phyloP scores from a whole-genome alignment of 2,329 filamentous ascomycete genomes.

The Trichoderma cornu-damae region DNA sequence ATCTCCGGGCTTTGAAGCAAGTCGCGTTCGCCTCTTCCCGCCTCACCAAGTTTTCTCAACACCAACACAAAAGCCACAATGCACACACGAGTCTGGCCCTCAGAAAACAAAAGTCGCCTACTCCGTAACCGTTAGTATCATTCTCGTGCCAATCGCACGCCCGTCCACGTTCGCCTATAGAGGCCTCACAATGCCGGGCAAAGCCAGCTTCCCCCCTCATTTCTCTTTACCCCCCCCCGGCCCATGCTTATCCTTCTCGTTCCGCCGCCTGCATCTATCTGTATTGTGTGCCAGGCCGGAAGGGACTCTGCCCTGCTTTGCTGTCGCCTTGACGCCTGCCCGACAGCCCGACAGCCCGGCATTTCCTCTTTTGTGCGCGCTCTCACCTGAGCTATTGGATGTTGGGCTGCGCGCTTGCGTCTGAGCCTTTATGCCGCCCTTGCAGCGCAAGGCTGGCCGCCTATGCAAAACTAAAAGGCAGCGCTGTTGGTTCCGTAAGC shows the following conservation, averaged over 20 bases:
- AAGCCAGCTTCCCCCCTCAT: not conserved
- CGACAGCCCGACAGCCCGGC: not conserved
- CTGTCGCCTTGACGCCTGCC: not conserved
- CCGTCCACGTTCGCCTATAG: not conserved
- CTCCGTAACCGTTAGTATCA: not conserved
- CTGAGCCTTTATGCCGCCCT: not conserved
- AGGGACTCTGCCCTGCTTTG: not conserved
- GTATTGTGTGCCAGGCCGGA: not conserved
- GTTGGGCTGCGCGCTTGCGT: not conserved
- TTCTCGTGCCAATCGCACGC: not conserved
- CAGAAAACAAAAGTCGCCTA: not conserved
- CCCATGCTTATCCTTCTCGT: not conserved
- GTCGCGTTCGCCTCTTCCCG: not conserved
- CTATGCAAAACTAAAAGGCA: not conserved
- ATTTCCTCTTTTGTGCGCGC: not conserved
- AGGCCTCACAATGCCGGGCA: not conserved
- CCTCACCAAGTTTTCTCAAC: not conserved
- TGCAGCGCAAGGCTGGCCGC: conserved; percentile 2
- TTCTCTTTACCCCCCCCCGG: too few relatives aligned
- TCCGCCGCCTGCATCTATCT: not conserved
- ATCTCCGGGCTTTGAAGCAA: not conserved
- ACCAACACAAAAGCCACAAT: not conserved
- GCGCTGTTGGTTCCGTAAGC: not conserved
- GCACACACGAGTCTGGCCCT: too few relatives aligned
- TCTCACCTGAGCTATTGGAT: conserved; percentile 16